Conservation (phyloP, 257 asterid genomes). For the Solanum stenotomum region DNA sequence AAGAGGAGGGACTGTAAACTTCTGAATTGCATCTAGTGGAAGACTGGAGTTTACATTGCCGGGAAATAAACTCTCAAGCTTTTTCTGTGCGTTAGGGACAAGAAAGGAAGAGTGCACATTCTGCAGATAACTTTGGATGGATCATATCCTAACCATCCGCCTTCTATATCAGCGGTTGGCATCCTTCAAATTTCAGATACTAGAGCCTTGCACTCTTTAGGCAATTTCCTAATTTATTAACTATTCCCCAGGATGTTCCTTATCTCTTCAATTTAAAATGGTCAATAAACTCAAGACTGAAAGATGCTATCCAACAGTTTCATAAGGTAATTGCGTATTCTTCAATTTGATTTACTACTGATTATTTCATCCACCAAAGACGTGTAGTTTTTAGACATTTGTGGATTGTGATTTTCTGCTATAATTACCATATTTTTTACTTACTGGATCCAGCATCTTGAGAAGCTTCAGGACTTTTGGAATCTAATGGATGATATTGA, state of each 20-base stretch:
- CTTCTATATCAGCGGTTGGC: conserved; percentile 61
- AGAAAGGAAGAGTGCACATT: conserved; percentile 48
- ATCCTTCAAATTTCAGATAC: not conserved
- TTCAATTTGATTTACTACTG: not conserved
- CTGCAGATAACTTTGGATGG: conserved; percentile 50
- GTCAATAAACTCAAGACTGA: conserved; percentile 48
- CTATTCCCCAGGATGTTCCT: conserved; percentile 51
- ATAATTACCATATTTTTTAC: not conserved
- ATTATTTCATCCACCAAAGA: not conserved
- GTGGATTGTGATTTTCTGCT: not conserved
- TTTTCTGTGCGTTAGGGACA: conserved; percentile 36
- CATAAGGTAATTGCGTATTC: conserved; percentile 29
- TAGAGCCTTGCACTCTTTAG: not conserved
- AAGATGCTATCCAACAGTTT: conserved; percentile 55
- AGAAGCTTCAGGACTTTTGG: conserved; percentile 67
- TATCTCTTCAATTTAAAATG: conserved; percentile 39
- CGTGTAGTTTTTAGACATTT: not conserved
- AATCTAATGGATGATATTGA: conserved; percentile 58
- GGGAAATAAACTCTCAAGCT: not conserved
- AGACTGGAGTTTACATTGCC: not conserved
- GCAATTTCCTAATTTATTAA: not conserved
- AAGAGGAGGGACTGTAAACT: not conserved
- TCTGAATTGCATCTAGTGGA: not conserved
- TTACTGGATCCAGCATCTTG: conserved; percentile 42
- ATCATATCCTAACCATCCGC: conserved; percentile 51